Conservation (phyloP, 305 asterid genomes). For the Fraxinus angustifolia region DNA sequence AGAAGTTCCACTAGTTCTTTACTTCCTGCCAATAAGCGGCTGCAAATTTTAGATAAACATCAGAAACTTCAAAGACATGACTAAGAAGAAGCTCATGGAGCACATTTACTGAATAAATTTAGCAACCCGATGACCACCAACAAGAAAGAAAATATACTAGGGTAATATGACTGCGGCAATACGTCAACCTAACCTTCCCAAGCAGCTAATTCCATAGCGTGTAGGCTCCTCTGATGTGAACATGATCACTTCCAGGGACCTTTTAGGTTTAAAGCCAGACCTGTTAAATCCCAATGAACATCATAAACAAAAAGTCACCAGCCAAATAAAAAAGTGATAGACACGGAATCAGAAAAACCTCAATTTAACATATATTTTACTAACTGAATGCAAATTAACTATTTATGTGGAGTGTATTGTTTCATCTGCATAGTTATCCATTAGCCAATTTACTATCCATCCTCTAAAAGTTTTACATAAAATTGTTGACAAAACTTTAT, state of each 20-base stretch:
- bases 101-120: neutral
- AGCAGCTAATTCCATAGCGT: slow-evolving; percentile 87
- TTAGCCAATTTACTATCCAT: neutral
- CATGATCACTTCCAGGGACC: slow-evolving; percentile 90
- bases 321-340: slow-evolving; percentile 4
- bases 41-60: slow-evolving; percentile 42
- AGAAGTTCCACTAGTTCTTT: slow-evolving; percentile 57
- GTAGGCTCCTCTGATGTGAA: slow-evolving; percentile 99
- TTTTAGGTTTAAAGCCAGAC: slow-evolving; percentile 75
- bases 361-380: neutral
- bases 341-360: neutral
- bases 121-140: neutral
- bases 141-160: neutral
- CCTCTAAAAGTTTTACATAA: neutral
- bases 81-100: neutral
- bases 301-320: slow-evolving; percentile 1
- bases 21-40: slow-evolving; percentile 87
- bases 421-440: neutral
- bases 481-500: neutral
- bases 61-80: slow-evolving; percentile 11
- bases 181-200: slow-evolving; percentile 68
- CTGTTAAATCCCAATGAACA: slow-evolving; percentile 35
- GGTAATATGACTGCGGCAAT: neutral
- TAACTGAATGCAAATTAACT: neutral
- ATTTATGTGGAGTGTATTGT: neutral